Conservation (phyloP, 2,329 filamentous ascomycete genomes). For the Hymenoscyphus occultus region DNA sequence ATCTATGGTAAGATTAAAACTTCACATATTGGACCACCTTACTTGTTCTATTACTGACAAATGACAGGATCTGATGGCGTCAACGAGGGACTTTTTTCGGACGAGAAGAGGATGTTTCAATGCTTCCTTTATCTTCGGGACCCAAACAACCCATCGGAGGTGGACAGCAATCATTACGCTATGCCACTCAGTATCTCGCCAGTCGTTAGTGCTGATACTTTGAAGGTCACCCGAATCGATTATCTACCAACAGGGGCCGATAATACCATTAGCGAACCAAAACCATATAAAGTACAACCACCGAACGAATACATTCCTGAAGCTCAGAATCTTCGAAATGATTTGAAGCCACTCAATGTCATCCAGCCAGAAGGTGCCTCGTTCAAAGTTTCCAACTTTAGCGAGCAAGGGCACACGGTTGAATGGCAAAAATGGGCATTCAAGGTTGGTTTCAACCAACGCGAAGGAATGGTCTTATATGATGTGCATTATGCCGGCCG, state of each 20-base stretch:
- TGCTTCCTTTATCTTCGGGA: conserved; percentile 67
- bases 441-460: conserved; percentile 58
- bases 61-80: conserved; percentile 48
- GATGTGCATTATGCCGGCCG: conserved; percentile 62
- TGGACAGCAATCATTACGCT: conserved; percentile 68
- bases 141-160: conserved; percentile 54
- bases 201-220: conserved; percentile 59
- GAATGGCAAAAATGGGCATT: conserved; percentile 67
- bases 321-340: conserved; percentile 55
- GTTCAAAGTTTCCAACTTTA: conserved; percentile 51
- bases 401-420: conserved; percentile 52
- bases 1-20: conserved; percentile 50
- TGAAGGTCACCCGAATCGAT: conserved; percentile 67
- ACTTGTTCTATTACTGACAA: conserved; percentile 8
- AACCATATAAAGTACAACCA: conserved; percentile 54
- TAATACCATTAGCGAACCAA: conserved; percentile 51
- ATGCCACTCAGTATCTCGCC: conserved; percentile 64
- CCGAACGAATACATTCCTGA: conserved; percentile 65
- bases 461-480: conserved; percentile 66
- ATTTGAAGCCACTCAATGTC: conserved; percentile 62
- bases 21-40: background rate
- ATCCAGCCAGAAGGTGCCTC: conserved; percentile 63
- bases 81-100: conserved; percentile 45
- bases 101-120: conserved; percentile 51
- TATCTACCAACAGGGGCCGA: conserved; percentile 65